These are phyloP conservation scores for Malus sylvestris DNA, from an alignment of 306 rosid species.

Conservation along the genomic window DNA sequence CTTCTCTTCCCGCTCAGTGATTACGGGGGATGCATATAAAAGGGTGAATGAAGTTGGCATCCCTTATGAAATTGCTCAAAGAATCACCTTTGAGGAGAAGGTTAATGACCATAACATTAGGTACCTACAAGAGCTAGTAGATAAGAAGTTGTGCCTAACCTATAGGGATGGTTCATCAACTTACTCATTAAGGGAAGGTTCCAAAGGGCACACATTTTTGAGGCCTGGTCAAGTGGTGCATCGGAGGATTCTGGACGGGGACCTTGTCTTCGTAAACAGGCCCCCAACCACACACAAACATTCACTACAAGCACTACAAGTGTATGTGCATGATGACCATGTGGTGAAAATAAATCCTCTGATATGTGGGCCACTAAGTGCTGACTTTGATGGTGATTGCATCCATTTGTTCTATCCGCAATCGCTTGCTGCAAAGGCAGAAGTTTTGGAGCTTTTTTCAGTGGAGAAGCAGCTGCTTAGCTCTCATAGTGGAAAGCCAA, in stretches of 20 bases:
- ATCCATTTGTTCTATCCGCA: constrained; percentile 87
- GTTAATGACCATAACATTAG: constrained; percentile 58
- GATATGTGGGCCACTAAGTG: constrained; percentile 89
- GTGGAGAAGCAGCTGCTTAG: constrained; percentile 89
- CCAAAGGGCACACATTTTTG: constrained; percentile 71
- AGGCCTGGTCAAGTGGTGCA: constrained; percentile 81
- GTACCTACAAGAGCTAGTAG: constrained; percentile 72
- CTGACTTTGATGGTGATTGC: constrained; percentile 96
- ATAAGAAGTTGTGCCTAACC: constrained; percentile 64
- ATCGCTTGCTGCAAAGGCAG: constrained; percentile 87
- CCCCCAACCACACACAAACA: constrained; percentile 97
- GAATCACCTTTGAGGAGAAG: constrained; percentile 83
- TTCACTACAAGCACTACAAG: constrained; percentile 80
- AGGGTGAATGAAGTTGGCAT: constrained; percentile 79
- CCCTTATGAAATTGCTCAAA: constrained; percentile 76
- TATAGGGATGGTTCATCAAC: constrained; percentile 68
- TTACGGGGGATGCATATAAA: constrained; percentile 90
- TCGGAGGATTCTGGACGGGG: constrained; percentile 92
- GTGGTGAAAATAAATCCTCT: constrained; percentile 89
- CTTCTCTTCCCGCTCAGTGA: constrained; percentile 90
- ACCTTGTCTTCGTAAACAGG: constrained; percentile 76
- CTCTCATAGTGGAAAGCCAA: constrained; percentile 84
- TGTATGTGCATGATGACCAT: constrained; percentile 80
- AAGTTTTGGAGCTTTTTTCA: constrained; percentile 79
- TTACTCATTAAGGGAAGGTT: constrained; percentile 85